phyloP scores from a whole-genome alignment of 805 yeast species.

The Candida tammaniensis region DNA sequence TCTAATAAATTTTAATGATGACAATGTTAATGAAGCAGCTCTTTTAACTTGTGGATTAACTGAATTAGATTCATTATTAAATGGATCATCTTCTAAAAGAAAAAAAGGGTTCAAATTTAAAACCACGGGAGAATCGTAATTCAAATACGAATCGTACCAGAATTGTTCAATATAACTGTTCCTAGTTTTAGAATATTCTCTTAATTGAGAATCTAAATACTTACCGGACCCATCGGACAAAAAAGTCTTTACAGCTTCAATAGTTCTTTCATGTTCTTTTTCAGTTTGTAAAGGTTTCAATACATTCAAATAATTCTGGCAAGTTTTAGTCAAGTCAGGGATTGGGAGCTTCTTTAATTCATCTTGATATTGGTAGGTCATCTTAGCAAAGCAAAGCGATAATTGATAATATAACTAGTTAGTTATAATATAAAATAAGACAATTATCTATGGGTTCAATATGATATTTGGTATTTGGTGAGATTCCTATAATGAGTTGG shows the following conservation, averaged over 20 bases:
- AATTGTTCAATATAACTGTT: slow-evolving; percentile 89
- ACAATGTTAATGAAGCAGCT: slow-evolving; percentile 74
- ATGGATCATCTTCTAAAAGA: slow-evolving; percentile 88
- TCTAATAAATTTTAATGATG: slow-evolving; percentile 74
- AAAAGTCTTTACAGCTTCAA: slow-evolving; percentile 55
- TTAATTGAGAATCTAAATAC: slow-evolving; percentile 61
- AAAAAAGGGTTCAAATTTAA: slow-evolving; percentile 88
- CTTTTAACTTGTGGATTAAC: slow-evolving; percentile 63
- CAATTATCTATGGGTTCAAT: too few relatives aligned
- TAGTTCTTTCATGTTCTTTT: slow-evolving; percentile 61
- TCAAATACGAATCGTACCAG: slow-evolving; percentile 89
- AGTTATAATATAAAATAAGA: too few relatives aligned
- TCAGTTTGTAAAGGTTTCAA: slow-evolving; percentile 81
- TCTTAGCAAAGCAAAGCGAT: too few relatives aligned
- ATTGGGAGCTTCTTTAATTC: slow-evolving; percentile 69
- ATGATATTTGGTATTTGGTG: too few relatives aligned
- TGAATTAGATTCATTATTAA: slow-evolving; percentile 52
- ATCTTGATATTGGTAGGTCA: slow-evolving; percentile 53
- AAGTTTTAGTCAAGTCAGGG: slow-evolving; percentile 69
- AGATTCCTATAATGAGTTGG: too few relatives aligned
- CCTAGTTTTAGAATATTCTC: slow-evolving; percentile 58
- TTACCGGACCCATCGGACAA: slow-evolving; percentile 49
- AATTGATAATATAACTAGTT: too few relatives aligned
- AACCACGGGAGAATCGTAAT: slow-evolving; percentile 89
- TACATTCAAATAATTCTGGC: slow-evolving; percentile 61